These are phyloP conservation scores for Colletotrichum nymphaeae DNA, from an alignment of 2,329 filamentous ascomycete species.

Conservation along the genomic window DNA sequence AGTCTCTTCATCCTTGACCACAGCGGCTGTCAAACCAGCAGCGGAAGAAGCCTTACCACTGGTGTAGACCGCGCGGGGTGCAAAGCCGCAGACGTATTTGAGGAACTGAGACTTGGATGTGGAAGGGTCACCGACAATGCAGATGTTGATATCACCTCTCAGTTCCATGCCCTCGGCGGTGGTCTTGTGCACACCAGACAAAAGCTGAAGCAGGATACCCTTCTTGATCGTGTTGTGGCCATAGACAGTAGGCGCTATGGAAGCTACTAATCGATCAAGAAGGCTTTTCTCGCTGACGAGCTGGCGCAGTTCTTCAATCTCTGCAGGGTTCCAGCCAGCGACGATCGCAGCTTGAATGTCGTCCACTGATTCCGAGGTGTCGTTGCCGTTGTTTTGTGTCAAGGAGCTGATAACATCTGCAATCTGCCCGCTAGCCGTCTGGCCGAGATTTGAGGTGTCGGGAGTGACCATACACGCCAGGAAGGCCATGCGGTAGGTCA, in stretches of 20 bases:
- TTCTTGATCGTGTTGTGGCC: slow-evolving; percentile 99
- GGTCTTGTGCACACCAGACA: slow-evolving; percentile 93
- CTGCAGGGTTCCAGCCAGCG: slow-evolving; percentile 83
- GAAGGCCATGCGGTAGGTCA: slow-evolving; percentile 97
- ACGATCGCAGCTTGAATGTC: slow-evolving; percentile 89
- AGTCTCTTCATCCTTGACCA: slow-evolving; percentile 98
- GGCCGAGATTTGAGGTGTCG: slow-evolving; percentile 84
- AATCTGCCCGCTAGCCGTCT: slow-evolving; percentile 79
- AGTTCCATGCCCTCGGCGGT: slow-evolving; percentile 96
- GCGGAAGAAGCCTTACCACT: slow-evolving; percentile 98
- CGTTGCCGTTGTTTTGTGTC: slow-evolving; percentile 76
- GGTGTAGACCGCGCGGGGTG: slow-evolving; percentile 97
- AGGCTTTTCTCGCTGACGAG: slow-evolving; percentile 98
- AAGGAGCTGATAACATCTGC: slow-evolving; percentile 87
- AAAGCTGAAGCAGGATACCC: slow-evolving; percentile 89
- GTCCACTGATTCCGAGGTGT: slow-evolving; percentile 79
- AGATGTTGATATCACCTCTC: slow-evolving; percentile 98
- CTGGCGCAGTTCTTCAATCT: slow-evolving; percentile 90
- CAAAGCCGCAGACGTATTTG: slow-evolving; percentile 96
- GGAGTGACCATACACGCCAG: slow-evolving; percentile 95
- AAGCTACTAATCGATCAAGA: slow-evolving; percentile 91
- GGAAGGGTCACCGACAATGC: slow-evolving; percentile 95
- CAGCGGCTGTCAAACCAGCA: slow-evolving; percentile 95
- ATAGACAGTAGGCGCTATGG: slow-evolving; percentile 95
- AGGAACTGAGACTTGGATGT: slow-evolving; percentile 98